Conservation (phyloP, 495 filamentous ascomycete genomes). For the Trichoderma orchidacearum region DNA sequence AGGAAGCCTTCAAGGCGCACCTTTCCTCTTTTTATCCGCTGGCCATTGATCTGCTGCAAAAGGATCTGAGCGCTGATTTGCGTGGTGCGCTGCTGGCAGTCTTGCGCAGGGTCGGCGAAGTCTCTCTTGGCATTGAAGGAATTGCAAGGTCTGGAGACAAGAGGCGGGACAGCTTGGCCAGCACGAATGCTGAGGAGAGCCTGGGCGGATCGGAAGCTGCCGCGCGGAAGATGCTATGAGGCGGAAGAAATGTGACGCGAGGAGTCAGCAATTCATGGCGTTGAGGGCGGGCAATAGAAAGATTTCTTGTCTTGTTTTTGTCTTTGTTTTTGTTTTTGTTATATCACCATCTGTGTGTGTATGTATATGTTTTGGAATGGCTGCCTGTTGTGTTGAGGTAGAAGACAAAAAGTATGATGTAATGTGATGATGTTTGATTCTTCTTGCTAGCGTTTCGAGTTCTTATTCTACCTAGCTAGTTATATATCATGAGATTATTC, state of each 20-base stretch:
- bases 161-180: constrained; percentile 18
- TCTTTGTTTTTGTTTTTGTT: neutral
- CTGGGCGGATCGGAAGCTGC: neutral
- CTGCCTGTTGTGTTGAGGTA: neutral
- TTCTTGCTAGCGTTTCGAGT: too few relatives aligned
- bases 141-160: constrained; percentile 11
- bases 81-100: constrained; percentile 61
- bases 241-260: neutral
- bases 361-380: neutral
- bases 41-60: constrained; percentile 64
- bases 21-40: constrained; percentile 76
- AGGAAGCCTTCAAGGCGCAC: constrained; percentile 68
- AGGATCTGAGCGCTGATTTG: constrained; percentile 69
- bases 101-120: constrained; percentile 70
- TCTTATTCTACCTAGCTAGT: neutral
- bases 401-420: neutral
- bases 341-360: neutral
- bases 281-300: neutral
- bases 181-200: constrained; percentile 6
- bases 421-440: neutral
- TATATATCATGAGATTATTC: too few relatives aligned
- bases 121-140: constrained; percentile 47
- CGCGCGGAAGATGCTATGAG: neutral
- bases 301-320: neutral
- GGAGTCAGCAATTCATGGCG: neutral